Evolutionary conservation across 495 filamentous ascomycete genomes (phyloP), one percentile per base, ranked within the genome.

Genomic region (Daldinia concentrica): DNA sequence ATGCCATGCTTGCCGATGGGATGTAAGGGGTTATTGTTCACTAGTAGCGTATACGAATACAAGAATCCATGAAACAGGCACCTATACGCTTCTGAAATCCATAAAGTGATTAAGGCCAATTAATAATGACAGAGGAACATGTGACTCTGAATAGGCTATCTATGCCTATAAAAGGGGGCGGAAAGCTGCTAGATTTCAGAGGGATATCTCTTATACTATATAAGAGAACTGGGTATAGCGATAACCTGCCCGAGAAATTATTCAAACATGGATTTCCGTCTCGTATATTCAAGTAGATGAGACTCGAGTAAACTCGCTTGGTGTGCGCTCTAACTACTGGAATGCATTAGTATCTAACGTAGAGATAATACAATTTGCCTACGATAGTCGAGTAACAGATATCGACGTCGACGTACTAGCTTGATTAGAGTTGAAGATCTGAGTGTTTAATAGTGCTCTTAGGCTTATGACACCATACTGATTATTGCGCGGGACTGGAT

Each of bases 1-100:
- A 83, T 58, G 80, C 81, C 3, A 83, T 83, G 81, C 34, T 82
- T 0, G 50, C 45, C 1, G 68, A 71, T 62, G 68, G 68, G 14
- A 65, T 71, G 62, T 66, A 51, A 58, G 19, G 54, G 43, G 34
- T 17, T 7, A 6, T 41, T 12, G 32, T 22, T 45, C 17, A 17
- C 22, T 24, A 22, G 9, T 48, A 24, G 43, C 43, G 7, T 3
- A 9, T 48, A 24, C 8, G 9, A 48, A 48, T 48, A 14, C 1
- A 48, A 9, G 17, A 22, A 12, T 48, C 19, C 0, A 48, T 14
- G 34, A 14, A 14, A 36, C 3, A 24, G 4, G 12, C 11, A 22
- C 43, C 12, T 14, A 22, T 48, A 24, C 17, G 7, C 43, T 48
- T 48, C 43, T 12, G 43, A 12, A 24, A 48, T 24, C 3, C 2